Base-by-base conservation (phyloP, 2,329 filamentous ascomycete genomes). In the Lasiodiplodia gonubiensis region DNA sequence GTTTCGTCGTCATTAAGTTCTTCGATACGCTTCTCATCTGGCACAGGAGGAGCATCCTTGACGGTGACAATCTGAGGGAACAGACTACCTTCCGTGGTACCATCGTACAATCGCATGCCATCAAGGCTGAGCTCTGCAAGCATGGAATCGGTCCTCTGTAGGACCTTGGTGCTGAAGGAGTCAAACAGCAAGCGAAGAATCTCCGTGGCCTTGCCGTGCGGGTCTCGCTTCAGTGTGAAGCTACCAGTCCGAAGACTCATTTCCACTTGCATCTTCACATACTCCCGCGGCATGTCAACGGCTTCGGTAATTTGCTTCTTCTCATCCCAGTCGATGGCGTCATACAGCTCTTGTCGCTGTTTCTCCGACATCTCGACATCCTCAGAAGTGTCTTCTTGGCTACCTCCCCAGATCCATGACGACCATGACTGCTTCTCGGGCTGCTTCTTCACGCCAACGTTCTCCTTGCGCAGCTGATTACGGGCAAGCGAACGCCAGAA, bases 261-360 rank as follows among this genome's bases (percentile, higher is more conserved):
- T 76, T 98, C 93, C 59, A 99, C 83, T 76, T 97, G 92, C 78
- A 98, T 85, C 79, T 98, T 97, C 74, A 99, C 86, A 11, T 93
- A 93, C 72, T 99, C 95, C 65, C 92, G 88, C 0, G 96, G 96
- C 37, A 93, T 85, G 72, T 99, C 95, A 3, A 99, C 90, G 51
- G 91, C 90, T 71, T 97, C 93, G 0, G 93, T 86, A 48, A 99
- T 86, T 2, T 91, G 92, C 69, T 94, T 90, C 83, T 97, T 98
- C 79, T 99, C 95, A 70, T 99, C 92, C 90, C 94, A 99, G 74
- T 98, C 95, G 73, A 99, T 99, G 60, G 93, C 96, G 72, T 96
- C 91, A 78, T 98, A 99, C 11, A 99, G 86, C 79, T 99, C 94
- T 77, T 98, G 93, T 51, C 94, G 90, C 77, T 99, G 94, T 78